phyloP scores from a whole-genome alignment of 345 rosid genomes.

The Durio zibethinus region DNA sequence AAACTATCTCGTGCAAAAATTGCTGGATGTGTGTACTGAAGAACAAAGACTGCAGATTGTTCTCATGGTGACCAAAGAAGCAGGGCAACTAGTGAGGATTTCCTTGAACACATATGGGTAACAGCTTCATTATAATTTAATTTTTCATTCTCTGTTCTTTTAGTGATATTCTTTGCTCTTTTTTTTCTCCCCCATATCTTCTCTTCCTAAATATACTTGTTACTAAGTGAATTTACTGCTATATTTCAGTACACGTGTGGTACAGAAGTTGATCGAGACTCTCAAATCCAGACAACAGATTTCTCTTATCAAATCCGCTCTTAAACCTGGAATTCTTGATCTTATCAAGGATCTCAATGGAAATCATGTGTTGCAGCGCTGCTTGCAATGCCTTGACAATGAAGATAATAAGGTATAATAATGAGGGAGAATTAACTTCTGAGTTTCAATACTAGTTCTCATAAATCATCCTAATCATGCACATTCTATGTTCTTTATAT shows the following conservation, averaged over 20 bases:
- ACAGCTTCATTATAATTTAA: conserved; percentile 3
- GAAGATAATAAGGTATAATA: conserved; percentile 54
- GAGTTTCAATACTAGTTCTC: neutral
- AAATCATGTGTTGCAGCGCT: conserved; percentile 72
- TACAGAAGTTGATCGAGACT: conserved; percentile 69
- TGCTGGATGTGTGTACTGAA: conserved; percentile 41
- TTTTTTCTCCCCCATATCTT: neutral
- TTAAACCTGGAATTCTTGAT: conserved; percentile 58
- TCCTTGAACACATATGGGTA: conserved; percentile 63
- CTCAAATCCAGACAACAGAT: conserved; percentile 60
- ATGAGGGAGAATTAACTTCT: neutral
- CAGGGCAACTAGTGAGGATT: conserved; percentile 39
- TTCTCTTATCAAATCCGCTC: conserved; percentile 40
- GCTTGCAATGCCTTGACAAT: conserved; percentile 52
- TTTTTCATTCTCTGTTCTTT: neutral
- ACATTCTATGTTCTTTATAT: neutral
- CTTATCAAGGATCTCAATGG: conserved; percentile 74
- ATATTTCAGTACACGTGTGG: conserved; percentile 60
- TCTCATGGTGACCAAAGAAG: conserved; percentile 33
- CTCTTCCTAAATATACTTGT: neutral
- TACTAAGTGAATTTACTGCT: conserved; percentile 11
- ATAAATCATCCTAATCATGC: neutral
- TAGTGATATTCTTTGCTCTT: conserved; percentile 6
- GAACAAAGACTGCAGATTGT: conserved; percentile 45
- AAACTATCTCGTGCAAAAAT: conserved; percentile 58